A percentile compares a stretch with the other conserved stretches of the same genome.
phyloP scores from a whole-genome alignment of 306 rosid genomes.

The Hippophae gyantsensis region DNA sequence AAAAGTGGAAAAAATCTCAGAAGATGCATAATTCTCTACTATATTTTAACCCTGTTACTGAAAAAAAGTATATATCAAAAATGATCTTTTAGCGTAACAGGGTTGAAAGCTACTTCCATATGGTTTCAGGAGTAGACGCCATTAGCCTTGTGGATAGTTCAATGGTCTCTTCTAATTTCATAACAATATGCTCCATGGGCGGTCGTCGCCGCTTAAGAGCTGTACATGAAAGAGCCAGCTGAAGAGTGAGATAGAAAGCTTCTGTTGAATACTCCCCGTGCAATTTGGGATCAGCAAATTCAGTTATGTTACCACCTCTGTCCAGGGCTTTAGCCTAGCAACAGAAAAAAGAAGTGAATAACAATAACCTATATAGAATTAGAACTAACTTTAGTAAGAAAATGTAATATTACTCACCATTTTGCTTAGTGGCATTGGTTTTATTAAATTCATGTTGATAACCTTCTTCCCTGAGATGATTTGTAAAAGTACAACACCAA shows the following conservation, averaged over 20 bases:
- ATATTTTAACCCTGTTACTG: background rate
- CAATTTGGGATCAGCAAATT: conserved; percentile 50
- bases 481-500: conserved; percentile 54
- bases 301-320: conserved; percentile 28
- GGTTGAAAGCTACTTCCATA: conserved; percentile 8
- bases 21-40: background rate
- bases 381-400: too few species aligned
- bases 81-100: background rate
- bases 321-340: conserved; percentile 34
- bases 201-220: conserved; percentile 43
- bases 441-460: conserved; percentile 36
- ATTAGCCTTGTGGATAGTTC: conserved; percentile 24
- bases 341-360: conserved; percentile 4
- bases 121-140: conserved; percentile 19
- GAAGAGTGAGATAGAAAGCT: conserved; percentile 41
- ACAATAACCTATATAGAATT: background rate
- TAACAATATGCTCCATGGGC: conserved; percentile 36
- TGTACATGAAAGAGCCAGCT: conserved; percentile 44
- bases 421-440: conserved; percentile 46
- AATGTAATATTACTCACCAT: conserved; percentile 24
- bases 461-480: conserved; percentile 57
- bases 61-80: background rate
- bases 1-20: too few species aligned
- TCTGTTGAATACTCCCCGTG: conserved; percentile 39
- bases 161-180: conserved; percentile 33